Evolutionary conservation across 495 filamentous ascomycete species (phyloP).

Genomic region (Penicillium pancosmium): DNA sequence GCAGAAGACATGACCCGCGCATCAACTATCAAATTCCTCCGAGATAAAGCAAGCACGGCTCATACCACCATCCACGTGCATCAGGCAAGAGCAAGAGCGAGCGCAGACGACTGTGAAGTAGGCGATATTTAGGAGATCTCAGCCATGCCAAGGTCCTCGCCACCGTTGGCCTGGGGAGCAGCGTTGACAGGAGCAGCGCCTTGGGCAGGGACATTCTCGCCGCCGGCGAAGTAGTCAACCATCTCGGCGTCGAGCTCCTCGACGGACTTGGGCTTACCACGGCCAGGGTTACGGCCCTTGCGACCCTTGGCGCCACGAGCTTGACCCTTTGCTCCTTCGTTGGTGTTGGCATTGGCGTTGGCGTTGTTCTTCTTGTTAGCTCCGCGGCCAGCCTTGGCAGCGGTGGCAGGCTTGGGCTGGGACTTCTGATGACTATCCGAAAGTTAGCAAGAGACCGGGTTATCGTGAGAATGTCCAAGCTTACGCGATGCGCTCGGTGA

Average conservation of each 20-base stretch:
- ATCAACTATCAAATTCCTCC: slow-evolving; percentile 30
- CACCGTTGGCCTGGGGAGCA: slow-evolving; percentile 39
- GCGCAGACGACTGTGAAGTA: slow-evolving; percentile 7
- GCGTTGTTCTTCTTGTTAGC: not conserved
- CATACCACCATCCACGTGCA: slow-evolving; percentile 4
- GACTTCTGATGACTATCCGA: slow-evolving; percentile 62
- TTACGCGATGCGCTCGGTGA: slow-evolving; percentile 86
- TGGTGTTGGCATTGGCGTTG: not conserved
- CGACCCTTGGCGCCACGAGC: slow-evolving; percentile 13
- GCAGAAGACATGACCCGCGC: slow-evolving; percentile 34
- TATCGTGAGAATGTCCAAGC: slow-evolving; percentile 24
- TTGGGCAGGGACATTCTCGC: slow-evolving; percentile 41
- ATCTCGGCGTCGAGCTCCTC: slow-evolving; percentile 95
- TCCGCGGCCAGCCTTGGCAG: slow-evolving; percentile 57
- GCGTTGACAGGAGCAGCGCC: slow-evolving; percentile 44
- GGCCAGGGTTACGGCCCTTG: slow-evolving; percentile 52
- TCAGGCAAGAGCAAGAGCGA: not conserved
- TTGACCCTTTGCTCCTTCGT: slow-evolving; percentile 12
- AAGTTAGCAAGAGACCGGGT: slow-evolving; percentile 13
- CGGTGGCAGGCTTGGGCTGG: slow-evolving; percentile 83
- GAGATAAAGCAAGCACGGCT: slow-evolving; percentile 6
- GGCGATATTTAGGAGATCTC: slow-evolving; percentile 48
- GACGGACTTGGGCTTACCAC: slow-evolving; percentile 78
- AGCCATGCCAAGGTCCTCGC: slow-evolving; percentile 54
- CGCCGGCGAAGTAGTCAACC: slow-evolving; percentile 77